A percentile compares a stretch with the other conserved stretches of the same genome.
Evolutionary conservation across 257 asterid species (phyloP).

Genomic region (Sherardia arvensis): DNA sequence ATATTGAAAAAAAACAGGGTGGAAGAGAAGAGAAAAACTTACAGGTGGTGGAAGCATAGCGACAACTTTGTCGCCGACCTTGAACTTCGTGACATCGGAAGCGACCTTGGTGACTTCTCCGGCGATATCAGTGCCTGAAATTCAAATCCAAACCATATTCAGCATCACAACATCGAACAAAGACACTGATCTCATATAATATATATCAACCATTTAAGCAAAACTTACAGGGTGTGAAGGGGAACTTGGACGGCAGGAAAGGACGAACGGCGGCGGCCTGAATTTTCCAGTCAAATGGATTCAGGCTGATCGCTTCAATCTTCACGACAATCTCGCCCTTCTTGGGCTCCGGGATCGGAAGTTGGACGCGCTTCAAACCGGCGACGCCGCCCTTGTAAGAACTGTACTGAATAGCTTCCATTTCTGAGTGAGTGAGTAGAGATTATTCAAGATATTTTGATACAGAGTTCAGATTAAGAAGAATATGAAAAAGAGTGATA

Average conservation of each 20-base stretch:
- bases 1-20: not conserved
- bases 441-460: not conserved
- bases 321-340: constrained; percentile 55
- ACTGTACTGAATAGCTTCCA: not conserved
- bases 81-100: constrained; percentile 31
- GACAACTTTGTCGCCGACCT: constrained; percentile 56
- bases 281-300: constrained; percentile 56
- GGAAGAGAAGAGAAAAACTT: constrained; percentile 5
- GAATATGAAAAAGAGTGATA: not conserved
- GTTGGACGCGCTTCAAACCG: constrained; percentile 39
- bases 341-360: constrained; percentile 44
- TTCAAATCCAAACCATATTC: not conserved
- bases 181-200: no score
- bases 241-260: constrained; percentile 38
- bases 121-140: constrained; percentile 47
- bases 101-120: constrained; percentile 59
- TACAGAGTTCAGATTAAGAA: not conserved
- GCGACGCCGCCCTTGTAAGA: not conserved
- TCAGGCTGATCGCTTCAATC: constrained; percentile 58
- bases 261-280: constrained; percentile 57
- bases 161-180: not conserved
- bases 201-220: no score
- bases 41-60: constrained; percentile 27
- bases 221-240: constrained; percentile 46
- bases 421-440: not conserved